Percentiles rank a stretch among this genome's conserved stretches.
Evolutionary conservation across 768 basidiomycete species (phyloP).

Genomic region (Boletus subparvulus): DNA sequence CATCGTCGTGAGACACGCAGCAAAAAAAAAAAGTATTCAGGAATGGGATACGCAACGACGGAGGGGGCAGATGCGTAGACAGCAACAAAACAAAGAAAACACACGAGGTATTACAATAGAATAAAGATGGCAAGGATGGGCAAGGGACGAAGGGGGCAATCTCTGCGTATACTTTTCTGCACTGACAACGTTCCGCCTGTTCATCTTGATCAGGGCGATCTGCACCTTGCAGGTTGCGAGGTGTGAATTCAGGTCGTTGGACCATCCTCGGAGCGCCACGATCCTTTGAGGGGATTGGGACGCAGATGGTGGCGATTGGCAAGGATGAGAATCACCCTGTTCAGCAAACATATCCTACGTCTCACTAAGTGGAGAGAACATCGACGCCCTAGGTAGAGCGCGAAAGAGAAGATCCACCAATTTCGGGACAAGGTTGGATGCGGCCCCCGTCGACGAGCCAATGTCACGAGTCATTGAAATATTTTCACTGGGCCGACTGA

Average conservation of each 20-base stretch:
- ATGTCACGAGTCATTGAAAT: slow-evolving; percentile 18
- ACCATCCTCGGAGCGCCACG: slow-evolving; percentile 27
- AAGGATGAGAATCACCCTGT: background rate
- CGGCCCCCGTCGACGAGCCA: slow-evolving; percentile 8
- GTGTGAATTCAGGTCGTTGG: slow-evolving; percentile 12
- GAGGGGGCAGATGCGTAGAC: background rate
- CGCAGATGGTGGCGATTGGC: background rate
- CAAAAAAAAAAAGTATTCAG: background rate
- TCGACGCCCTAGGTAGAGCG: slow-evolving; percentile 57
- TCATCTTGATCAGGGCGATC: background rate
- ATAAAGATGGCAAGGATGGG: background rate
- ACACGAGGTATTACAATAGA: background rate
- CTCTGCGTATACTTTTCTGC: background rate
- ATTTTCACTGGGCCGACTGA: slow-evolving; percentile 9
- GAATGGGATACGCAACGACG: background rate
- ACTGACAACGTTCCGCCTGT: background rate
- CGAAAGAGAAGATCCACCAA: slow-evolving; percentile 85
- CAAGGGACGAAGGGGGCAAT: background rate
- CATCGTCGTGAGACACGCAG: background rate
- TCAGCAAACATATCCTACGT: background rate
- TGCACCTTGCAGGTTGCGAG: background rate
- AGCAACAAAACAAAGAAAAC: background rate
- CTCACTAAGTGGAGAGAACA: background rate
- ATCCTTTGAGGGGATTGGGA: slow-evolving; percentile 24
- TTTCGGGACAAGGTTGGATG: slow-evolving; percentile 38